phyloP scores from a whole-genome alignment of 225 moss, liverwort and hornwort species.

The Neckera pumila region DNA sequence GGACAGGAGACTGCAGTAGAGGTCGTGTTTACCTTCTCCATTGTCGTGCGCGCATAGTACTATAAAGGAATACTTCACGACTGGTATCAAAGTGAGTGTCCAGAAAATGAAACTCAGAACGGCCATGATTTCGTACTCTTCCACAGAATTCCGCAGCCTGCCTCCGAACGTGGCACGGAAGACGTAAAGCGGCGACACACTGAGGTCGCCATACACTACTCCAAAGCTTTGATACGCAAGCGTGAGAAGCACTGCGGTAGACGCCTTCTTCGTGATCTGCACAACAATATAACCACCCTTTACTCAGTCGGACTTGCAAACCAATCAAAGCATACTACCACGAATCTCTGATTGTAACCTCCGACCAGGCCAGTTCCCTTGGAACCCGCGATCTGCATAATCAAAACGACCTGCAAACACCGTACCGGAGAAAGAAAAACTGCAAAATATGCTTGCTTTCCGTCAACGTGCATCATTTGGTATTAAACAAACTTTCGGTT shows the following conservation, averaged over 20 bases:
- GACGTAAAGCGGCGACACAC: constrained; percentile 77
- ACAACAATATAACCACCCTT: neutral
- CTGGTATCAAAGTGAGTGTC: constrained; percentile 74
- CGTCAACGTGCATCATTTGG: neutral
- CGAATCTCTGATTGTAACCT: neutral
- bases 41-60: constrained; percentile 74
- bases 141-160: constrained; percentile 19
- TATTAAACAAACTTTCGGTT: neutral
- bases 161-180: constrained; percentile 68
- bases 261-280: constrained; percentile 24
- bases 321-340: neutral
- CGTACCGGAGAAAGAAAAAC: neutral
- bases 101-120: constrained; percentile 73
- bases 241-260: constrained; percentile 37
- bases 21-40: constrained; percentile 59
- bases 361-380: neutral
- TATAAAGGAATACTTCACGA: constrained; percentile 71
- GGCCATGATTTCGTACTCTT: constrained; percentile 51
- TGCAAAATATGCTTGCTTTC: neutral
- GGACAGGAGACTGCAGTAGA: neutral
- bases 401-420: neutral
- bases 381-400: neutral
- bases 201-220: constrained; percentile 87
- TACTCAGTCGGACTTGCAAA: neutral
- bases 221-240: constrained; percentile 91